Evolutionary conservation across 805 yeast genomes (phyloP).

Genomic region (Saccharomycopsis malanga): DNA sequence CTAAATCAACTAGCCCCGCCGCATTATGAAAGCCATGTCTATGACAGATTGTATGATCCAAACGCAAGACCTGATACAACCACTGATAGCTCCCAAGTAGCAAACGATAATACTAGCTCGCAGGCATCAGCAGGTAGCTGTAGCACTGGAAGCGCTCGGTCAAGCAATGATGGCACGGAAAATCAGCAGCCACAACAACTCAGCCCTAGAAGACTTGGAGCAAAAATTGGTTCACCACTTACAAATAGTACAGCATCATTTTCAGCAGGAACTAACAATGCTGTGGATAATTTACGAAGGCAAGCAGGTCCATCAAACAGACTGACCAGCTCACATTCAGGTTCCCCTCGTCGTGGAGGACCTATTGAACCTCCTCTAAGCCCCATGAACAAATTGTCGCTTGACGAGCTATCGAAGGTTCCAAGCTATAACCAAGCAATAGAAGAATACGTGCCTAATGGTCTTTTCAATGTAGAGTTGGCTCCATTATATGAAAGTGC

Average conservation of each 20-base stretch:
- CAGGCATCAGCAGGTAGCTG: no score
- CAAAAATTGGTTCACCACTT: neutral
- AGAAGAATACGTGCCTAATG: slow-evolving; percentile 29
- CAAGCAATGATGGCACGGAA: neutral
- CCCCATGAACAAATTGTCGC: slow-evolving; percentile 2
- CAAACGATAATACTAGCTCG: neutral
- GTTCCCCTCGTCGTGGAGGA: neutral
- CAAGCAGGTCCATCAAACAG: no score
- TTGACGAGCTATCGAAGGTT: slow-evolving; percentile 46
- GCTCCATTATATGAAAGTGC: neutral
- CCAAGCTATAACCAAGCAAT: slow-evolving; percentile 84
- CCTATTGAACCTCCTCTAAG: neutral
- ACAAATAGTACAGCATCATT: neutral
- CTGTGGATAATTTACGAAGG: neutral
- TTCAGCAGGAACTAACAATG: neutral
- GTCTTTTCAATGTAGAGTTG: neutral
- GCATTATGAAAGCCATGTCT: slow-evolving; percentile 68
- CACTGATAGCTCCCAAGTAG: neutral
- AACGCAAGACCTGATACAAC: slow-evolving; percentile 32
- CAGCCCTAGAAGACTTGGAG: neutral
- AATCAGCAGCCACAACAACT: neutral
- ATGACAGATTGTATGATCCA: slow-evolving; percentile 72
- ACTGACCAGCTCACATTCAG: neutral
- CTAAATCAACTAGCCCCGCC: slow-evolving; percentile 45
- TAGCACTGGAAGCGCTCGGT: neutral